phyloP scores from a whole-genome alignment of 176 grass and related monocot species.

The Oryza glaberrima region DNA sequence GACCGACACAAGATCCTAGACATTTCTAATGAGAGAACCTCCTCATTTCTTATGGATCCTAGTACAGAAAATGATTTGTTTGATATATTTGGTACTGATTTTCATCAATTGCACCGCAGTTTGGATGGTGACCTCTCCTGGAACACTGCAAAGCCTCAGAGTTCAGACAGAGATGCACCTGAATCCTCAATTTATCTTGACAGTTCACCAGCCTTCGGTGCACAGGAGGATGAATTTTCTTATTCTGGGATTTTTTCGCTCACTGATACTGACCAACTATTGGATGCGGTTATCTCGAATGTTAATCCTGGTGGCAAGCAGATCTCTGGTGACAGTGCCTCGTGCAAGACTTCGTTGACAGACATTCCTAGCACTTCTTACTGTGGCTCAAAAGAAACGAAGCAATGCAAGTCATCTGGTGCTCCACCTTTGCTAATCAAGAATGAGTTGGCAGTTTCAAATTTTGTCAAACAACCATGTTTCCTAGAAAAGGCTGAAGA shows the following conservation, averaged over 20 bases:
- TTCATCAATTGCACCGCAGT: conserved; percentile 44
- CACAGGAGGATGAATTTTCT: conserved; percentile 48
- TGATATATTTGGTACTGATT: conserved; percentile 61
- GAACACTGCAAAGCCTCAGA: conserved; percentile 38
- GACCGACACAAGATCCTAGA: conserved; percentile 39
- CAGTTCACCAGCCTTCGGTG: conserved; percentile 41
- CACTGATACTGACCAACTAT: conserved; percentile 68
- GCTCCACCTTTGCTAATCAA: conserved; percentile 51
- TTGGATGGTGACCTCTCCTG: conserved; percentile 52
- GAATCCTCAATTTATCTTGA: conserved; percentile 43
- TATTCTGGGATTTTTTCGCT: conserved; percentile 63
- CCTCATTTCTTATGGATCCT: conserved; percentile 41
- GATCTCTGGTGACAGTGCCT: conserved; percentile 52
- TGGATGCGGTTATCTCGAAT: conserved; percentile 78
- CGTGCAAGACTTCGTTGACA: conserved; percentile 69
- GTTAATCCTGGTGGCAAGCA: conserved; percentile 65
- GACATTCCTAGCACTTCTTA: conserved; percentile 58
- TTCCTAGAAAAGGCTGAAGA: conserved; percentile 54
- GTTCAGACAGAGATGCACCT: conserved; percentile 48
- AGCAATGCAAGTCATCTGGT: conserved; percentile 39
- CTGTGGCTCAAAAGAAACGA: conserved; percentile 52
- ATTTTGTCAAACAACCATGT: conserved; percentile 55
- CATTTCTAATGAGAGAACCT: conserved; percentile 33
- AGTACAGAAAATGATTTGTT: conserved; percentile 65
- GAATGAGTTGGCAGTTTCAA: conserved; percentile 63